Evolutionary conservation across 1,284 basidiomycete genomes (phyloP).

Genomic region (Cutaneotrichosporon arboriforme): DNA sequence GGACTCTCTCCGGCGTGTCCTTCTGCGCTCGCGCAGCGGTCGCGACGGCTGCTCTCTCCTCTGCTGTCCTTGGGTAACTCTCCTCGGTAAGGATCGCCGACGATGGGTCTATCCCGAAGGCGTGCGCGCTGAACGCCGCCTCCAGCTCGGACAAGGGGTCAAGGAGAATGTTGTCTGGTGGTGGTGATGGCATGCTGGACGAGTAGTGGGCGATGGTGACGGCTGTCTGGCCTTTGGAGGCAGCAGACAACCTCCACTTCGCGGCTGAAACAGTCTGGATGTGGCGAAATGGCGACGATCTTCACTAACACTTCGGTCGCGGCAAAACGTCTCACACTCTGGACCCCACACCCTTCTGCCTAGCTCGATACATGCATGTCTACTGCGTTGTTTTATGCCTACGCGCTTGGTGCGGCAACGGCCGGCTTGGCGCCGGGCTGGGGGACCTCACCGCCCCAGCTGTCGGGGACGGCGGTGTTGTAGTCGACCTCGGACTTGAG

Average conservation of each 20-base stretch:
- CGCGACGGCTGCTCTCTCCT: constrained; percentile 19
- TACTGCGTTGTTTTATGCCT: constrained; percentile 4
- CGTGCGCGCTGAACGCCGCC: constrained; percentile 25
- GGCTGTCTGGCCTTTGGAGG: too few species aligned
- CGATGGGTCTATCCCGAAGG: constrained; percentile 27
- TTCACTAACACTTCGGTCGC: too few species aligned
- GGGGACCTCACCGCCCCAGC: constrained; percentile 55
- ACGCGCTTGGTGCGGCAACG: neutral
- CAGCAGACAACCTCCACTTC: too few species aligned
- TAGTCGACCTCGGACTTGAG: constrained; percentile 66
- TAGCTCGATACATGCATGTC: constrained; percentile 8
- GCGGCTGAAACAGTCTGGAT: too few species aligned
- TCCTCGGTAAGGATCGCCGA: constrained; percentile 18
- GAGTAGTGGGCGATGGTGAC: neutral
- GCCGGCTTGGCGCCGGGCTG: constrained; percentile 4
- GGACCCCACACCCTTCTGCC: neutral
- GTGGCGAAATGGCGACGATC: too few species aligned
- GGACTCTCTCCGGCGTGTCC: constrained; percentile 15
- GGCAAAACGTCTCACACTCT: too few species aligned
- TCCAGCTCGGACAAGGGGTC: constrained; percentile 37
- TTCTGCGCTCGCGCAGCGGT: constrained; percentile 6
- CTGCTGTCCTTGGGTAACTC: constrained; percentile 28
- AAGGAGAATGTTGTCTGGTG: constrained; percentile 29
- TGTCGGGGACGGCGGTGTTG: constrained; percentile 72
- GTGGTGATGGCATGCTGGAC: constrained; percentile 10